These are phyloP conservation scores for Bipolaris victoriae DNA, from an alignment of 2,329 filamentous ascomycete species.

Conservation along the genomic window DNA sequence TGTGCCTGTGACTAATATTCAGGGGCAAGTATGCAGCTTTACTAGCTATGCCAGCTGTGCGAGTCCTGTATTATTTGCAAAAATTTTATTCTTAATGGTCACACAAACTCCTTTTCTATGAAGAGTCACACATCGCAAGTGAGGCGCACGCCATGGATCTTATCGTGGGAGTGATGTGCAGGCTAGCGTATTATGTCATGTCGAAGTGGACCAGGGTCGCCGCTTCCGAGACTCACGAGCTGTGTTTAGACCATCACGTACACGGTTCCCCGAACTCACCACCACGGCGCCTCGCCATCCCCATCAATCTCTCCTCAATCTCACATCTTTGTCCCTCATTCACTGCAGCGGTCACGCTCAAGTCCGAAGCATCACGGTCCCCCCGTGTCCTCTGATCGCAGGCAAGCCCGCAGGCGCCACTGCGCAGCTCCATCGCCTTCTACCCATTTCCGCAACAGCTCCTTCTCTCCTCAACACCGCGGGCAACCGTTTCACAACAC, in stretches of 20 bases:
- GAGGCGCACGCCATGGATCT: conserved; percentile 11
- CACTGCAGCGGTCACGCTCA: conserved; percentile 23
- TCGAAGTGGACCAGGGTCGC: conserved; percentile 23
- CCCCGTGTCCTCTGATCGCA: conserved; percentile 8
- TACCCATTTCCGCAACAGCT: conserved; percentile 40
- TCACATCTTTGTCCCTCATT: conserved; percentile 42
- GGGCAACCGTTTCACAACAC: conserved; percentile 19
- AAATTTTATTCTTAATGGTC: neutral
- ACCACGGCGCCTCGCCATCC: conserved; percentile 41
- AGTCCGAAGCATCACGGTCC: conserved; percentile 20
- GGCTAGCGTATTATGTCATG: conserved; percentile 27
- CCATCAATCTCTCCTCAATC: conserved; percentile 35
- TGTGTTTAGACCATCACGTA: conserved; percentile 35
- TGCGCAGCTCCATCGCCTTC: conserved; percentile 47
- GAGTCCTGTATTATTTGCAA: neutral
- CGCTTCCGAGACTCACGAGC: conserved; percentile 28
- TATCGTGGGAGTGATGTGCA: conserved; percentile 18
- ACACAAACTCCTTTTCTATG: neutral
- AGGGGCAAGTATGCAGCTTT: neutral
- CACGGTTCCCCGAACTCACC: conserved; percentile 33
- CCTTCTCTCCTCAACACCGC: conserved; percentile 30
- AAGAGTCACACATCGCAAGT: neutral
- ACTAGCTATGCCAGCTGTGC: neutral
- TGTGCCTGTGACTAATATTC: neutral
- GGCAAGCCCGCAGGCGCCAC: conserved; percentile 40